Percentiles rank a stretch among this genome's conserved stretches.
Evolutionary conservation across 2,329 filamentous ascomycete species (phyloP).

Genomic region (Paraphoma sp.): DNA sequence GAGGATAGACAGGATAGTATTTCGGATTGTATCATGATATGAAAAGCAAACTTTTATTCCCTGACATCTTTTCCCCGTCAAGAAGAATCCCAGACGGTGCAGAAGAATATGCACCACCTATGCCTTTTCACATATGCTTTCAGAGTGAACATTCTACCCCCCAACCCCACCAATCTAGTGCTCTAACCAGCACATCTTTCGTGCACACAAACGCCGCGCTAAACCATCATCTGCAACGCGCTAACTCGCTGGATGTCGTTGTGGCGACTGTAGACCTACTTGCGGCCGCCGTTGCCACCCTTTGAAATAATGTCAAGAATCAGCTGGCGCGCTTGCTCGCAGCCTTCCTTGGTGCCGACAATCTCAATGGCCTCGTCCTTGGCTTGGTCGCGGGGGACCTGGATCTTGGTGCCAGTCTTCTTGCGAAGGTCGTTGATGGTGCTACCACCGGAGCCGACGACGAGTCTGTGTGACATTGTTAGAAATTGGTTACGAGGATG

Average conservation of each 20-base stretch:
- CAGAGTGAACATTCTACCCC: not conserved
- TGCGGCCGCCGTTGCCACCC: slow-evolving; percentile 35
- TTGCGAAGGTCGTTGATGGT: slow-evolving; percentile 94
- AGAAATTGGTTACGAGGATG: not conserved
- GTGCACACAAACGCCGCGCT: slow-evolving; percentile 3
- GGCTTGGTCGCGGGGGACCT: slow-evolving; percentile 83
- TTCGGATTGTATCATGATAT: not conserved
- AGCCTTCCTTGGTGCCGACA: slow-evolving; percentile 76
- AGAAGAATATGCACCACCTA: not conserved
- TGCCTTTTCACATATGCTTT: not conserved
- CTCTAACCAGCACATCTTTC: not conserved
- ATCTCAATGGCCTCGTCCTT: slow-evolving; percentile 88
- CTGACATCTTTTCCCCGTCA: not conserved
- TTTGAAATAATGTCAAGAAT: slow-evolving; percentile 78
- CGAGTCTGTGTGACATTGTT: slow-evolving; percentile 60
- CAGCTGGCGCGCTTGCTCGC: slow-evolving; percentile 86
- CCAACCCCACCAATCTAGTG: not conserved
- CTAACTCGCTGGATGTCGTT: not conserved
- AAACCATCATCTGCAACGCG: not conserved
- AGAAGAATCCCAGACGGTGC: not conserved
- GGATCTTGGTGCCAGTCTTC: slow-evolving; percentile 91
- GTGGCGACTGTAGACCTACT: slow-evolving; percentile 9
- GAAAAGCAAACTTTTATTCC: not conserved
- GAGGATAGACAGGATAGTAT: not conserved
- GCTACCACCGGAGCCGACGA: slow-evolving; percentile 86